A percentile compares a stretch with the other conserved stretches of the same genome.
Evolutionary conservation across 352 stramenopile species (phyloP).

Genomic region (Phytophthora quininea): DNA sequence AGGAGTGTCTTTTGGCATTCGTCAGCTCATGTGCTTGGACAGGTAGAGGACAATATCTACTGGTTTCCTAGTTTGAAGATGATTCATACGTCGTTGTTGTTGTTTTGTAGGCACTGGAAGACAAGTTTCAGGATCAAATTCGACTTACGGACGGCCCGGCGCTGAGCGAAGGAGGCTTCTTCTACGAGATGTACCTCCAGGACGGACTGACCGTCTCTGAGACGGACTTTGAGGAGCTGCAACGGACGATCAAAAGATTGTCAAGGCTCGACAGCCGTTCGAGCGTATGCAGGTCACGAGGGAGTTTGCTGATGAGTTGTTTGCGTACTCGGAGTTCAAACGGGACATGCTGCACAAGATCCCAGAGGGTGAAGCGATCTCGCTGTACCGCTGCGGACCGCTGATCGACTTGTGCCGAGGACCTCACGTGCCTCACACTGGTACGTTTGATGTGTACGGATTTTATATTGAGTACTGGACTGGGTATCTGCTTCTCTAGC

Average conservation of each 20-base stretch:
- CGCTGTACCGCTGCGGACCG: constrained; percentile 97
- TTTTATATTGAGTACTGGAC: constrained; percentile 34
- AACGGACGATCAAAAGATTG: constrained; percentile 95
- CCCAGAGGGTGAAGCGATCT: constrained; percentile 90
- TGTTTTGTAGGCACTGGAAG: constrained; percentile 91
- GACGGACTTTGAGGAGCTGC: constrained; percentile 78
- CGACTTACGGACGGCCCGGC: constrained; percentile 95
- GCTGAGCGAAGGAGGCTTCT: constrained; percentile 97
- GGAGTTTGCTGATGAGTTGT: constrained; percentile 91
- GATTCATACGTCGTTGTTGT: background rate
- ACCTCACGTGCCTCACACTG: constrained; percentile 95
- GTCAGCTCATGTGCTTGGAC: constrained; percentile 98
- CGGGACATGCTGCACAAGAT: constrained; percentile 97
- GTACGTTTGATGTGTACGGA: constrained; percentile 41
- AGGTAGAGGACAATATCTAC: constrained; percentile 24
- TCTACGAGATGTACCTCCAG: constrained; percentile 95
- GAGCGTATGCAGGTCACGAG: constrained; percentile 89
- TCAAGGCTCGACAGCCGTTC: constrained; percentile 94
- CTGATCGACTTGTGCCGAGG: constrained; percentile 98
- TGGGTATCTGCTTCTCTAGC: constrained; percentile 66
- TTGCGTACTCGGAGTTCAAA: constrained; percentile 97
- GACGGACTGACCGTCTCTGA: constrained; percentile 75
- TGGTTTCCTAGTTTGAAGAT: no score
- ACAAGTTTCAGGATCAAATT: constrained; percentile 96
- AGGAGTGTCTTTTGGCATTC: constrained; percentile 98